Conservation (phyloP, 2,329 filamentous ascomycete genomes). For the Cladosporium sp. region DNA sequence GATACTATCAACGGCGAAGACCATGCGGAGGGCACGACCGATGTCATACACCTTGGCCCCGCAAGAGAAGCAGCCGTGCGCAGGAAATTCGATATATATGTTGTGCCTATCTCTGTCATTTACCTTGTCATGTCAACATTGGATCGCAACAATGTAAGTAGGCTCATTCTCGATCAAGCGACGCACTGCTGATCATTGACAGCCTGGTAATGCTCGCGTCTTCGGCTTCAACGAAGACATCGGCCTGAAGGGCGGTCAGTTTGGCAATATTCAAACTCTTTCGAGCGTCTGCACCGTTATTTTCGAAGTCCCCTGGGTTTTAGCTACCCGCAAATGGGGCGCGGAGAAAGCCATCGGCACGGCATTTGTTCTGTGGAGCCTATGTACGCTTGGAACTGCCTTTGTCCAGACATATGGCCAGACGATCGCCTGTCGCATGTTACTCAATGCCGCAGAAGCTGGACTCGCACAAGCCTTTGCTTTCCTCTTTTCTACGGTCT, state of each 20-base stretch:
- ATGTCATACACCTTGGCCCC: slow-evolving; percentile 15
- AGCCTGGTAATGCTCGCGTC: slow-evolving; percentile 19
- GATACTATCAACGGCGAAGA: slow-evolving; percentile 14
- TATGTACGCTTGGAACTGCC: slow-evolving; percentile 25
- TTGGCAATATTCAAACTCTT: slow-evolving; percentile 17
- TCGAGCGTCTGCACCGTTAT: slow-evolving; percentile 16
- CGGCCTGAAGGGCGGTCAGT: slow-evolving; percentile 13
- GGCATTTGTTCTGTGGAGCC: slow-evolving; percentile 22
- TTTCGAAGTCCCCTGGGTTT: slow-evolving; percentile 15
- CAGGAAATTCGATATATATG: slow-evolving; percentile 15
- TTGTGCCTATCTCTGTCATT: slow-evolving; percentile 14
- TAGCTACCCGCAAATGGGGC: slow-evolving; percentile 22
- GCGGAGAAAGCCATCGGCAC: slow-evolving; percentile 19
- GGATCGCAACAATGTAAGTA: slow-evolving; percentile 21
- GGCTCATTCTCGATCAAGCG: not conserved
- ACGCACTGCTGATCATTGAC: slow-evolving; percentile 10
- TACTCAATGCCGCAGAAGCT: slow-evolving; percentile 28
- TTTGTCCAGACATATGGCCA: slow-evolving; percentile 29
- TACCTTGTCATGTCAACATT: slow-evolving; percentile 15
- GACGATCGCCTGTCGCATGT: slow-evolving; percentile 27
- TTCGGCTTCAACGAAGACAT: slow-evolving; percentile 20
- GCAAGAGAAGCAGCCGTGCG: slow-evolving; percentile 9
- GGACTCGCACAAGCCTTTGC: slow-evolving; percentile 28
- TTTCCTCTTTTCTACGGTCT: slow-evolving; percentile 30
- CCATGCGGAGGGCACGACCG: not conserved